A percentile compares a stretch with the other conserved stretches of the same genome.
phyloP scores from a whole-genome alignment of 768 basidiomycete species.

The Lyophyllum semitale region DNA sequence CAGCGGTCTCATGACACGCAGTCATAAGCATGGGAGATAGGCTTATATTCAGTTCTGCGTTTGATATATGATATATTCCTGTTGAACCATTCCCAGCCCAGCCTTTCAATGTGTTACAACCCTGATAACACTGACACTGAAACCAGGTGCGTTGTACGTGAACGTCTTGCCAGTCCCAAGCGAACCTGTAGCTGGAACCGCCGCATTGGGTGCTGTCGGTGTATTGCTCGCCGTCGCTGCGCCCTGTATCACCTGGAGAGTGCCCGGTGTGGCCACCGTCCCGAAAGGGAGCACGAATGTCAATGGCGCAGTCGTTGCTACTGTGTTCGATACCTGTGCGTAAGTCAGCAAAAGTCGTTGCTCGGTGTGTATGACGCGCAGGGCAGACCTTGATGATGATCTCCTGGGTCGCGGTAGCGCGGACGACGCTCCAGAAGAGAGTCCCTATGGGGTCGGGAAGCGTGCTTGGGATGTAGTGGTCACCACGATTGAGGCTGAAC shows the following conservation, averaged over 20 bases:
- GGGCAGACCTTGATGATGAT: constrained; percentile 61
- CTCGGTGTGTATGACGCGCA: neutral
- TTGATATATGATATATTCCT: neutral
- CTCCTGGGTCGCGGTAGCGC: constrained; percentile 35
- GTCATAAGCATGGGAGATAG: too few relatives aligned
- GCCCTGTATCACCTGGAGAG: constrained; percentile 53
- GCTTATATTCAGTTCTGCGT: too few relatives aligned
- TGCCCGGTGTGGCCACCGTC: constrained; percentile 44
- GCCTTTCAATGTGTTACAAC: constrained; percentile 27
- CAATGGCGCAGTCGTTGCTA: constrained; percentile 36
- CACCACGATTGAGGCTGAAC: constrained; percentile 63
- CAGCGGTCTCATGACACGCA: too few relatives aligned
- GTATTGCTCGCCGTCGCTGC: constrained; percentile 54
- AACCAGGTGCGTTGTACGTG: constrained; percentile 53
- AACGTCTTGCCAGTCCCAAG: constrained; percentile 53
- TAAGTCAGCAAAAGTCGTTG: neutral
- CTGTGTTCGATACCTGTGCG: constrained; percentile 57
- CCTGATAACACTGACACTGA: constrained; percentile 42
- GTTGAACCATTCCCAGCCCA: neutral
- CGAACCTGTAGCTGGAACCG: constrained; percentile 46
- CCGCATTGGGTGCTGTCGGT: constrained; percentile 46
- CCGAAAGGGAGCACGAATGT: constrained; percentile 58
- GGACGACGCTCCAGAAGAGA: constrained; percentile 63
- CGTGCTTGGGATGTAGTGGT: constrained; percentile 65
- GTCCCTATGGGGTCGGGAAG: constrained; percentile 49